Evolutionary conservation across 345 rosid genomes (phyloP).

Genomic region (Adansonia digitata): DNA sequence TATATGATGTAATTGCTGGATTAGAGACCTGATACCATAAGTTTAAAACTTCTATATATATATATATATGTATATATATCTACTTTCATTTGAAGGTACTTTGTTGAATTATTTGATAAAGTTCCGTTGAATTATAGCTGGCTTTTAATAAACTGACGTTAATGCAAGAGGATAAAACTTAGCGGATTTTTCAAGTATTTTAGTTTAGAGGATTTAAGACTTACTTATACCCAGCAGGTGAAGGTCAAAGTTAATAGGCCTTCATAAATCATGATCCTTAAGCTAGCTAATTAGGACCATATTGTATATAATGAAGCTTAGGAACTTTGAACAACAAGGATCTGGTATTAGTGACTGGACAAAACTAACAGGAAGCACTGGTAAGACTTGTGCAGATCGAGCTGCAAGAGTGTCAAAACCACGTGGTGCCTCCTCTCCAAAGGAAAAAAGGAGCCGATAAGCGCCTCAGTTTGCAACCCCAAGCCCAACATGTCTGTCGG

Average conservation of each 20-base stretch:
- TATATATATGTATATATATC: no score
- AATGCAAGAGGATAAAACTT: neutral
- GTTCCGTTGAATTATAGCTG: neutral
- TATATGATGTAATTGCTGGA: neutral
- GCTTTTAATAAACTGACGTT: neutral
- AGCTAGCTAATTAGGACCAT: neutral
- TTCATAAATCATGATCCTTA: neutral
- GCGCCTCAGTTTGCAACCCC: conserved; percentile 10
- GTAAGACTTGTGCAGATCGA: neutral
- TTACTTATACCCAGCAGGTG: no score
- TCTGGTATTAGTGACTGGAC: neutral
- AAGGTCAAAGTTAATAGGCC: no score
- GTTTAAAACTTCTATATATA: neutral
- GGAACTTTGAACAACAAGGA: neutral
- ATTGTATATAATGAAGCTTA: neutral
- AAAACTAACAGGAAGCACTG: neutral
- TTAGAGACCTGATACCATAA: neutral
- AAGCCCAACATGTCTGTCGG: conserved; percentile 12
- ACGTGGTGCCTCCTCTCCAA: conserved; percentile 19
- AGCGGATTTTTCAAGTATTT: neutral
- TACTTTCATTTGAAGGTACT: no score
- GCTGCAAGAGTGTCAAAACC: conserved; percentile 19
- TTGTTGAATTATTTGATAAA: no score
- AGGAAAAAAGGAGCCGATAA: neutral
- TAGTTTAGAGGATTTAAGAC: neutral